phyloP scores from a whole-genome alignment of 2,329 filamentous ascomycete genomes.

The Epichloe aotearoae region DNA sequence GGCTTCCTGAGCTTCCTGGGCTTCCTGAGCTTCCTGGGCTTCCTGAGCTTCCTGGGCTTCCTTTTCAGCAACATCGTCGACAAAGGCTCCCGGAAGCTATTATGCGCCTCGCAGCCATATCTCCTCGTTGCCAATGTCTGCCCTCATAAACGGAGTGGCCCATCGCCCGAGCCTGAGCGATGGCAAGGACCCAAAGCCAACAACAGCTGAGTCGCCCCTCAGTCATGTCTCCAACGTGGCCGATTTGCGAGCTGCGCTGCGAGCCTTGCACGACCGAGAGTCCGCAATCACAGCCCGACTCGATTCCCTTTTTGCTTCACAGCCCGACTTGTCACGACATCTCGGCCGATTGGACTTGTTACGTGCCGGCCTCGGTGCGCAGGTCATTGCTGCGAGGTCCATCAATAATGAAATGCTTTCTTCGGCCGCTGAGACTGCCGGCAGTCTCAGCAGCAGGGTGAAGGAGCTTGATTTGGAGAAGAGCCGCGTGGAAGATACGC shows the following conservation, averaged over 20 bases:
- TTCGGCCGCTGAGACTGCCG: slow-evolving; percentile 71
- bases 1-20: too few species aligned
- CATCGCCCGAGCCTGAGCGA: slow-evolving; percentile 21
- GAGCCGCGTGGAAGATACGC: slow-evolving; percentile 75
- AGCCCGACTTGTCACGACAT: slow-evolving; percentile 77
- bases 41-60: too few species aligned
- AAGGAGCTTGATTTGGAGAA: slow-evolving; percentile 84
- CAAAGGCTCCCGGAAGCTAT: slow-evolving; percentile 24
- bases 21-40: too few species aligned
- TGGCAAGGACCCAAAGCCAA: slow-evolving; percentile 13
- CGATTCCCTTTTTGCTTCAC: slow-evolving; percentile 63
- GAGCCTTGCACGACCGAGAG: slow-evolving; percentile 64
- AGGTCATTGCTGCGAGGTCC: slow-evolving; percentile 68
- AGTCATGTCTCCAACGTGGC: slow-evolving; percentile 61
- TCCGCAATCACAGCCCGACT: slow-evolving; percentile 60
- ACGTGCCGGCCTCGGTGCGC: slow-evolving; percentile 75
- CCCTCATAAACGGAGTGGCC: slow-evolving; percentile 30
- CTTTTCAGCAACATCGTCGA: not conserved
- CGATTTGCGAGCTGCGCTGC: slow-evolving; percentile 68
- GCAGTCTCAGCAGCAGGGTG: slow-evolving; percentile 74
- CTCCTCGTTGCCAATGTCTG: slow-evolving; percentile 32
- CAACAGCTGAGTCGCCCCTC: slow-evolving; percentile 27
- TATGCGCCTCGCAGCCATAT: slow-evolving; percentile 28
- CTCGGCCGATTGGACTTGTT: slow-evolving; percentile 78
- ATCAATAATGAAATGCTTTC: slow-evolving; percentile 88